Conservation (phyloP, 2,329 filamentous ascomycete species). For the Penicillium sp. region DNA sequence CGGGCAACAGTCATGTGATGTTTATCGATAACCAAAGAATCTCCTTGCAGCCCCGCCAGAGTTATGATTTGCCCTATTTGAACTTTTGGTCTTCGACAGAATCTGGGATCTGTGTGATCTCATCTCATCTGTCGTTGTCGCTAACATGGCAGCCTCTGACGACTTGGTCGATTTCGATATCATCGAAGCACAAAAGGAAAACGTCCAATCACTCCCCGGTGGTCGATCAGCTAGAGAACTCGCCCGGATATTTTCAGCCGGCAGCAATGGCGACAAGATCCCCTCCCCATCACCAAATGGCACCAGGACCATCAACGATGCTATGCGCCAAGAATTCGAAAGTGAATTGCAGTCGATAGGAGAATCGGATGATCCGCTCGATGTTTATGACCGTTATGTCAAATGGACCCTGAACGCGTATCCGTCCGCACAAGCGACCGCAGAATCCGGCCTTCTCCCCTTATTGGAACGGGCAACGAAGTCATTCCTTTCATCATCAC, state of each 20-base stretch:
- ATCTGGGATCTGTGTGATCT: conserved; percentile 2
- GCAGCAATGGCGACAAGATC: conserved; percentile 51
- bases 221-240: conserved; percentile 87
- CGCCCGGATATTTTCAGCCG: conserved; percentile 65
- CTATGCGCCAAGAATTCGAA: conserved; percentile 80
- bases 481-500: conserved; percentile 75
- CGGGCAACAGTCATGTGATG: conserved; percentile 34
- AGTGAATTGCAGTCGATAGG: conserved; percentile 72
- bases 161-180: conserved; percentile 70
- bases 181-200: conserved; percentile 96
- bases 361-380: conserved; percentile 92
- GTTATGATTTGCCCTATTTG: background rate
- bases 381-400: conserved; percentile 94
- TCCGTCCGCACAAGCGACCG: conserved; percentile 86
- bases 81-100: background rate
- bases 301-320: conserved; percentile 74
- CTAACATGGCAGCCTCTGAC: conserved; percentile 39
- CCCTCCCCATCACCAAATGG: conserved; percentile 67
- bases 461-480: conserved; percentile 92
- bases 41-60: conserved; percentile 15
- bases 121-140: background rate
- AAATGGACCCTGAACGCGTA: conserved; percentile 96
- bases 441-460: conserved; percentile 83
- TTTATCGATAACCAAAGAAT: conserved; percentile 39
- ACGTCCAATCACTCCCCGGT: conserved; percentile 89